These are phyloP conservation scores for Adansonia madagascariensis DNA, from an alignment of 441 rosid genomes.

Conservation along the genomic window DNA sequence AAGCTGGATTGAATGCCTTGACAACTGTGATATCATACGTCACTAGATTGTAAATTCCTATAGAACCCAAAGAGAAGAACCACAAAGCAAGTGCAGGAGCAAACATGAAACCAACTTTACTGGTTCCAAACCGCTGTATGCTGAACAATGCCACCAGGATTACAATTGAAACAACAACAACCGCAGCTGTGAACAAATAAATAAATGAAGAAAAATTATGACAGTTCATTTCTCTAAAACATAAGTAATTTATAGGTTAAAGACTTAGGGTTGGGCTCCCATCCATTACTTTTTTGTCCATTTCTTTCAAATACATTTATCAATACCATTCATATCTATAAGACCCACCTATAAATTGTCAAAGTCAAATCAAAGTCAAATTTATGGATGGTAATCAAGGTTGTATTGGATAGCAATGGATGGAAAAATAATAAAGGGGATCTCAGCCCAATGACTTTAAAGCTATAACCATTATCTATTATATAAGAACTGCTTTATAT, in stretches of 20 bases:
- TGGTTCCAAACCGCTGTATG: constrained; percentile 88
- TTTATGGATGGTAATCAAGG: too few relatives aligned
- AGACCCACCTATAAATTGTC: too few relatives aligned
- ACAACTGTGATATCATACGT: constrained; percentile 65
- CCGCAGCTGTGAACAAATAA: constrained; percentile 55
- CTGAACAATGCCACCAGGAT: constrained; percentile 77
- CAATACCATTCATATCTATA: too few relatives aligned
- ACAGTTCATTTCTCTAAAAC: neutral
- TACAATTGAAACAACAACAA: constrained; percentile 66
- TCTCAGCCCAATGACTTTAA: constrained; percentile 31
- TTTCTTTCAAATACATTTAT: too few relatives aligned
- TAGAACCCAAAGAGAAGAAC: constrained; percentile 85
- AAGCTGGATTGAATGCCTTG: constrained; percentile 83
- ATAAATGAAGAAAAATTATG: neutral
- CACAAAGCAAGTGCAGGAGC: constrained; percentile 86
- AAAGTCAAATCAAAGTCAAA: too few relatives aligned
- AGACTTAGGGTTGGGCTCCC: neutral
- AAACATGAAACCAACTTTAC: constrained; percentile 88
- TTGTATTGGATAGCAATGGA: constrained; percentile 35
- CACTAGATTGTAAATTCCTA: constrained; percentile 78
- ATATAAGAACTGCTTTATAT: neutral
- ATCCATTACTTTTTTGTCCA: too few relatives aligned
- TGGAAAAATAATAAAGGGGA: constrained; percentile 26
- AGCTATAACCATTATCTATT: neutral
- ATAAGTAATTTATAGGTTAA: neutral